Base-by-base conservation (phyloP, 371 early-diverging fungal species). In the Dichotomocladium elegans region DNA sequence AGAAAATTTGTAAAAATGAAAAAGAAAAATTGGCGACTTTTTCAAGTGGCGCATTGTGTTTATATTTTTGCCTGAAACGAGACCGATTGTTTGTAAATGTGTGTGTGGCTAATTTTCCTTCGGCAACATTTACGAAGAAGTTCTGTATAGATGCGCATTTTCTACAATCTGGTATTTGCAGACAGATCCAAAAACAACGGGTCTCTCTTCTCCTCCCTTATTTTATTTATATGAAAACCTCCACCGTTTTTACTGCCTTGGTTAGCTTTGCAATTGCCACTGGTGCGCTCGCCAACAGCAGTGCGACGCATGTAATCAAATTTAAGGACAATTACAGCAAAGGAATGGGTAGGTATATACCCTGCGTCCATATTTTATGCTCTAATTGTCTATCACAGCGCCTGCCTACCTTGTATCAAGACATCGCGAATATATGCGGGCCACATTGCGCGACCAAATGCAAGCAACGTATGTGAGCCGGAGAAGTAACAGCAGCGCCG, bases 301-400 rank as follows among this genome's bases (percentile, higher is more conserved):
- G 35, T 8, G 54, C 61, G 0, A 55, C 61, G 1, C 56, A 61
- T 47, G 48, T 61, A n/a, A 56, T 61, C 40, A 61, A 61, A 47
- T 55, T 61, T 10, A 61, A 61, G 27, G 12, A 27, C 24, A 24
- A 37, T 14, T 17, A 42, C 1, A 41, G 28, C 25, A 46, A 51
- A 12, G 41, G 28, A 4, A 55, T 26, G 61, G 51, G 41, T 27
- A 35, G 3, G 47, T 4, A 28, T 15, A 37, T 41, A 40, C 21
- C 6, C 15, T 34, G 5, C 10, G 27, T 17, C 12, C 30, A 27
- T 19, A 10, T 11, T 19, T 49, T 4, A 27, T 15, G 3, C 24
- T 25, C 25, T 24, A 14, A 12, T 41, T 26, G 26, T 1, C 29
- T 25, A n/a, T 25, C 29, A 27, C 12, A 53, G 54, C 54, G 25